These are phyloP conservation scores for Lipomyces chichibuensis DNA, from an alignment of 805 yeast species.

Conservation along the genomic window DNA sequence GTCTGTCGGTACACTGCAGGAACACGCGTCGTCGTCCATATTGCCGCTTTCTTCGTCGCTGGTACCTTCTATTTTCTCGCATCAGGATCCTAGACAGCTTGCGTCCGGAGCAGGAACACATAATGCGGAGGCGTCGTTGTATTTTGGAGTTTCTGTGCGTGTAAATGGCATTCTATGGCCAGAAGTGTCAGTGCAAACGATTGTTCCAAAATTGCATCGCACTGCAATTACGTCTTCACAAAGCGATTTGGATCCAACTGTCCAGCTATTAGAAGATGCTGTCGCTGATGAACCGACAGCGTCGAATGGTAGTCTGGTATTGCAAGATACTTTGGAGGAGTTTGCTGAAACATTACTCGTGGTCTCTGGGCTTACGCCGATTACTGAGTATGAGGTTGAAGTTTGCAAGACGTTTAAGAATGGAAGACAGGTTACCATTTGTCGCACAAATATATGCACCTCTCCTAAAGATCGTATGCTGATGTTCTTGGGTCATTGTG, in stretches of 20 bases:
- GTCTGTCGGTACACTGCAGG: not conserved
- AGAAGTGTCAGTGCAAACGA: conserved; percentile 58
- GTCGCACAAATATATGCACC: conserved; percentile 32
- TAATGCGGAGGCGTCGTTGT: conserved; percentile 16
- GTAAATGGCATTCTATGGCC: conserved; percentile 75
- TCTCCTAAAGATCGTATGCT: conserved; percentile 30
- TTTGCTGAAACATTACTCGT: conserved; percentile 55
- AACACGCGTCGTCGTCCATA: conserved; percentile 14
- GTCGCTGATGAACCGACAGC: not conserved
- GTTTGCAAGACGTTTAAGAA: conserved; percentile 46
- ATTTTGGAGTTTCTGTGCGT: conserved; percentile 36
- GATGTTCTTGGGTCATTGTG: not conserved
- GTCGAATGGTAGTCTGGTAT: not conserved
- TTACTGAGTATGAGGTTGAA: conserved; percentile 64
- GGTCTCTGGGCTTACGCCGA: conserved; percentile 66
- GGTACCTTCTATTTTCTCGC: conserved; percentile 33
- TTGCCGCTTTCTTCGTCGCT: conserved; percentile 20
- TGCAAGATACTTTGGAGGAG: conserved; percentile 14
- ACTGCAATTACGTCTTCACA: conserved; percentile 9
- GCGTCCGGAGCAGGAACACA: conserved; percentile 8
- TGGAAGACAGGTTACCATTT: conserved; percentile 27
- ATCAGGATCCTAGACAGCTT: conserved; percentile 13
- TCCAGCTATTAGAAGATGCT: conserved; percentile 22
- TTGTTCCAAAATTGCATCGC: conserved; percentile 29
- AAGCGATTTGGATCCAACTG: conserved; percentile 17